Conservation (phyloP, 495 filamentous ascomycete species). For the Penicillium antarcticum region DNA sequence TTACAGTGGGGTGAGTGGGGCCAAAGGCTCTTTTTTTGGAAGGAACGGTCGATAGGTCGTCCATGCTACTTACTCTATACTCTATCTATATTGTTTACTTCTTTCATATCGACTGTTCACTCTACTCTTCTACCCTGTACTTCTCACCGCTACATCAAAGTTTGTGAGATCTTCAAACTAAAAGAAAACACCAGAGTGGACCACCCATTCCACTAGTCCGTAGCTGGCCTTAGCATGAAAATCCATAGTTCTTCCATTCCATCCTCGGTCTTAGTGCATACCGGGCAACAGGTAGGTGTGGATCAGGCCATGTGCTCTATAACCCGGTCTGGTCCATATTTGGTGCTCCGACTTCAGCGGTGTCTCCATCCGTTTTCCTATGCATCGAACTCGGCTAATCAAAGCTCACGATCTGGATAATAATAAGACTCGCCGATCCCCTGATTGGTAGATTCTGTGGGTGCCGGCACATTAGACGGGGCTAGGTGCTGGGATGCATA, state of each 20-base stretch:
- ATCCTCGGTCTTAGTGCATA: slow-evolving; percentile 24
- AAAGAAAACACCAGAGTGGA: neutral
- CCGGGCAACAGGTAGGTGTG: slow-evolving; percentile 15
- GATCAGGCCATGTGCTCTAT: slow-evolving; percentile 26
- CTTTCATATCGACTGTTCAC: no score
- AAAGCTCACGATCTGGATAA: slow-evolving; percentile 5
- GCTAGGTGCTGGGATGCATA: neutral
- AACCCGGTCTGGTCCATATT: slow-evolving; percentile 12
- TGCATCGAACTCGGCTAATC: slow-evolving; percentile 12
- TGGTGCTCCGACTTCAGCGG: slow-evolving; percentile 5
- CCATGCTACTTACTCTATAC: no score
- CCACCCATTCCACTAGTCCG: slow-evolving; percentile 6
- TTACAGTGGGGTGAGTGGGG: neutral
- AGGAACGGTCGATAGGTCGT: slow-evolving; percentile 9
- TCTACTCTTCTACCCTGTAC: no score
- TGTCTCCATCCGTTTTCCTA: neutral
- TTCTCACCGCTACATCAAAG: no score
- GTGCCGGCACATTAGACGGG: neutral
- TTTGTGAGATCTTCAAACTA: no score
- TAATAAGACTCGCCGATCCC: slow-evolving; percentile 8
- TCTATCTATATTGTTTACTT: no score
- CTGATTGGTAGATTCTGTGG: slow-evolving; percentile 10
- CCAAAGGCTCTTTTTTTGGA: neutral
- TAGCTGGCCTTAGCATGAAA: slow-evolving; percentile 1
- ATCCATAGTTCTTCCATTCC: slow-evolving; percentile 17